Evolutionary conservation across 257 asterid genomes (phyloP).

Genomic region (Solanum bulbocastanum): DNA sequence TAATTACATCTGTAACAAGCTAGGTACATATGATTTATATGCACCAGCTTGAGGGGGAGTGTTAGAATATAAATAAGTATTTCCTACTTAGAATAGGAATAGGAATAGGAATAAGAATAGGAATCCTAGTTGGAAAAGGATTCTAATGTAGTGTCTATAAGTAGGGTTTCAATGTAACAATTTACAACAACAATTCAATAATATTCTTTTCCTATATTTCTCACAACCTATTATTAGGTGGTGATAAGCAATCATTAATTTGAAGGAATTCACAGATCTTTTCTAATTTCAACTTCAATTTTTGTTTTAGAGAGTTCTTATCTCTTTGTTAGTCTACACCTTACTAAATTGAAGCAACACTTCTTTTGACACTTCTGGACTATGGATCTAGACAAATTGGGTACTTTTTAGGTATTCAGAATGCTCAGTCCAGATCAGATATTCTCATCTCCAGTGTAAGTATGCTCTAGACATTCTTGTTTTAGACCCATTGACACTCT

Average conservation of each 20-base stretch:
- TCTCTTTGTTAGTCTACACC: background rate
- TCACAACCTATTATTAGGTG: background rate
- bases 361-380: background rate
- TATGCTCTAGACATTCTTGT: background rate
- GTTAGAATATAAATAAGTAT: too few relatives aligned
- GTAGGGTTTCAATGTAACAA: too few relatives aligned
- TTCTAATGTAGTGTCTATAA: too few relatives aligned
- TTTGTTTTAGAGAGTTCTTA: background rate
- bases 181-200: too few relatives aligned
- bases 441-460: background rate
- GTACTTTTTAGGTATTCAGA: background rate
- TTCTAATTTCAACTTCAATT: background rate
- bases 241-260: background rate
- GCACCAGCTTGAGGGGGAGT: too few relatives aligned
- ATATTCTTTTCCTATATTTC: too few relatives aligned
- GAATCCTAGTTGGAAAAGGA: too few relatives aligned
- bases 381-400: background rate
- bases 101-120: too few relatives aligned
- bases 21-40: too few relatives aligned
- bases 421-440: background rate
- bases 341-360: background rate
- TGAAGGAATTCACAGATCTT: background rate
- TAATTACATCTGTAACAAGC: too few relatives aligned
- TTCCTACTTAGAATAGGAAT: too few relatives aligned
- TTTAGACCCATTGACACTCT: background rate